Conservation (phyloP, 306 rosid species). For the Inga oerstediana region DNA sequence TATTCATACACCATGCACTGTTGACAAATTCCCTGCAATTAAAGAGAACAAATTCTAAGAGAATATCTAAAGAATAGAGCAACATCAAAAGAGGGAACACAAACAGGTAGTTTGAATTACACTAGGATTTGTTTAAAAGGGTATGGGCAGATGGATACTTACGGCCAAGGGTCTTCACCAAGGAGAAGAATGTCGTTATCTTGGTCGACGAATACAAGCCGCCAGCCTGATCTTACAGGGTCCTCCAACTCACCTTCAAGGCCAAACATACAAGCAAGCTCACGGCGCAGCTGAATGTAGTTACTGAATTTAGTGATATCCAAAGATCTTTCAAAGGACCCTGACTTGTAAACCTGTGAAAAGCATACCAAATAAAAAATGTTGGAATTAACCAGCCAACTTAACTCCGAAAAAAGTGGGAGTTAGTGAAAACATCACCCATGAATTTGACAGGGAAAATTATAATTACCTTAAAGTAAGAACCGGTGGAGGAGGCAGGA, state of each 20-base stretch:
- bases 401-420: not conserved
- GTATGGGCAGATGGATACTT: constrained; percentile 32
- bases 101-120: not conserved
- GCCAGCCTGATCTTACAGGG: constrained; percentile 99
- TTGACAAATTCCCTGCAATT: constrained; percentile 87
- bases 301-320: constrained; percentile 83
- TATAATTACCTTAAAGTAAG: too few species aligned
- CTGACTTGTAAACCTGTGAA: constrained; percentile 54
- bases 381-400: not conserved
- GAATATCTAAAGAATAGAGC: not conserved
- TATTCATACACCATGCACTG: constrained; percentile 93
- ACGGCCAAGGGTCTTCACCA: constrained; percentile 79
- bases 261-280: constrained; percentile 91
- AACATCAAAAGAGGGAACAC: not conserved
- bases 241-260: constrained; percentile 97
- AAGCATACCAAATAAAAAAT: constrained; percentile 19
- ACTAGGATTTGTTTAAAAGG: not conserved
- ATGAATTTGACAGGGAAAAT: not conserved
- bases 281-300: constrained; percentile 86
- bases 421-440: not conserved
- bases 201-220: constrained; percentile 99
- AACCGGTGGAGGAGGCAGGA: too few species aligned
- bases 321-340: constrained; percentile 54
- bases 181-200: constrained; percentile 97
- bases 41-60: too few species aligned